Percentiles rank a stretch among this genome's conserved stretches.
Evolutionary conservation across 176 grass and related monocot species (phyloP).

Genomic region (Tuctoria greenei): DNA sequence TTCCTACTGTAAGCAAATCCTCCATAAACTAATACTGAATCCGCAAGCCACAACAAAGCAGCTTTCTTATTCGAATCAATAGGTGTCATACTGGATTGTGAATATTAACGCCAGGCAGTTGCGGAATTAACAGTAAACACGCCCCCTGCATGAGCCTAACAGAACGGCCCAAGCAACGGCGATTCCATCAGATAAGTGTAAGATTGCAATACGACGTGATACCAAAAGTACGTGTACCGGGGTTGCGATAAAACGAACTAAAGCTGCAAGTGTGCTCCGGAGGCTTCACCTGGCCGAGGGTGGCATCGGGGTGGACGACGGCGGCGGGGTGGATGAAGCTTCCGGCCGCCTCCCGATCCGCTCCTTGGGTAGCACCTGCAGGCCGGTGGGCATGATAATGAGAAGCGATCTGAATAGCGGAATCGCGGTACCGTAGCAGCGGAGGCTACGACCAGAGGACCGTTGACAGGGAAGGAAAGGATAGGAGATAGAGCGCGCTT

Average conservation of each 20-base stretch:
- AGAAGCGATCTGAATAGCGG: conserved; percentile 1
- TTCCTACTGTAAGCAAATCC: background rate
- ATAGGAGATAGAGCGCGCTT: background rate
- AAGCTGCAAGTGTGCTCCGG: background rate
- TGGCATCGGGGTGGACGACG: conserved; percentile 67
- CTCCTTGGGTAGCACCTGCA: conserved; percentile 31
- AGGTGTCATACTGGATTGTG: background rate
- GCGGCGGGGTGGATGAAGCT: conserved; percentile 52
- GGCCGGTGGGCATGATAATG: background rate
- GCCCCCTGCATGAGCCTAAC: background rate
- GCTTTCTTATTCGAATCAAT: background rate
- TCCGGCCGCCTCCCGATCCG: conserved; percentile 19
- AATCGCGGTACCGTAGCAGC: background rate
- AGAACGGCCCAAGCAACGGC: conserved; percentile 2
- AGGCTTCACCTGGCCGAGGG: conserved; percentile 63
- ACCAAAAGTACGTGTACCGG: background rate
- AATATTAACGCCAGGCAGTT: background rate
- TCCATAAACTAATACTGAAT: background rate
- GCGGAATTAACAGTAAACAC: conserved; percentile 18
- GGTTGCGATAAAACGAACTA: too few relatives aligned
- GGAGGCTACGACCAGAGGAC: background rate
- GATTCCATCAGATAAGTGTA: conserved; percentile 4
- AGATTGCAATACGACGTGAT: background rate
- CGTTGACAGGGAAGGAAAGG: background rate
- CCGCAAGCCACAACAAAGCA: background rate